These are phyloP conservation scores for Turritis glabra DNA, from an alignment of 345 rosid genomes.

Conservation along the genomic window DNA sequence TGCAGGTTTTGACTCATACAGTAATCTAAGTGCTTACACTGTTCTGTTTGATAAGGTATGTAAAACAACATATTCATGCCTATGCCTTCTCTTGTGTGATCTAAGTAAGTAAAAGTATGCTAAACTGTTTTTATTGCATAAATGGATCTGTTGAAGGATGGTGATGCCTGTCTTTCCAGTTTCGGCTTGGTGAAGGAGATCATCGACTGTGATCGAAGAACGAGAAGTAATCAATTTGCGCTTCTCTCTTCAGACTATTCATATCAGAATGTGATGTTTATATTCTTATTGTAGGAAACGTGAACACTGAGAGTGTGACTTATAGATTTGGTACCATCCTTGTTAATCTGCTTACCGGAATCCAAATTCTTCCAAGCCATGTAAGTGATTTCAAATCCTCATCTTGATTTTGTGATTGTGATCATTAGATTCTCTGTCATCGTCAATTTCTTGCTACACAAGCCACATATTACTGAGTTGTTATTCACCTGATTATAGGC, in stretches of 20 bases:
- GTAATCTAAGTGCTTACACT: slow-evolving; percentile 78
- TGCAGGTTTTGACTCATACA: slow-evolving; percentile 63
- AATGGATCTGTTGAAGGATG: slow-evolving; percentile 49
- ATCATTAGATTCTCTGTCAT: neutral
- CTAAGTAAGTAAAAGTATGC: neutral
- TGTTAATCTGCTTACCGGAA: slow-evolving; percentile 70
- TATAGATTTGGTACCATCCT: slow-evolving; percentile 73
- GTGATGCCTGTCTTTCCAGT: slow-evolving; percentile 86
- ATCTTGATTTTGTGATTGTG: neutral
- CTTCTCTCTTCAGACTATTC: neutral
- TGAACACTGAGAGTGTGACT: slow-evolving; percentile 66
- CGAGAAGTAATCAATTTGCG: slow-evolving; percentile 49
- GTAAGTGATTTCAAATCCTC: slow-evolving; percentile 44
- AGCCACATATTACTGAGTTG: neutral
- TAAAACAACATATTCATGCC: neutral
- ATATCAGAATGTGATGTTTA: neutral
- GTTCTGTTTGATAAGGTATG: slow-evolving; percentile 81
- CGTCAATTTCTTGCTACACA: neutral
- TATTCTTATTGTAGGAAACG: slow-evolving; percentile 52
- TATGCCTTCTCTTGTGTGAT: neutral
- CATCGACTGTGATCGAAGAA: slow-evolving; percentile 28
- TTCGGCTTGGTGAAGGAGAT: slow-evolving; percentile 84
- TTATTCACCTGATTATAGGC: slow-evolving; percentile 49
- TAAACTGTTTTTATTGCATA: neutral
- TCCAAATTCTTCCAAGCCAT: slow-evolving; percentile 70